Base-by-base conservation (phyloP, 345 rosid species). In the Hibiscus trionum region DNA sequence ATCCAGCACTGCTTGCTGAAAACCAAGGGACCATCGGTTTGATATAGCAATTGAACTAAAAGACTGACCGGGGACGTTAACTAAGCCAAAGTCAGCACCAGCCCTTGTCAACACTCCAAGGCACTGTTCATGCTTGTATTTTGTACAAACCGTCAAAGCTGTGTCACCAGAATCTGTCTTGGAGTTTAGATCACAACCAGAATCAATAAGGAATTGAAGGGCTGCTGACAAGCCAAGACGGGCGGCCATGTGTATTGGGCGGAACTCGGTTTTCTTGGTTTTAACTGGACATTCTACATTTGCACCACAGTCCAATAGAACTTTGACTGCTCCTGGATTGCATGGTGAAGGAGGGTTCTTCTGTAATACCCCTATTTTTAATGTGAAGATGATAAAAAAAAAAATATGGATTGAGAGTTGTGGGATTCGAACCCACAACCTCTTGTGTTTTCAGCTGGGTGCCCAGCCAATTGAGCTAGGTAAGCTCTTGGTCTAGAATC, bases 321-420 rank as follows among this genome's bases (percentile, higher is more conserved):
- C 87, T 9, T 72, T 77, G 16, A 91, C 88, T 29, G 96, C 97
- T 76, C 84, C 93, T 31, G 82, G 76, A 77, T 82, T 49, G 97
- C 98, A 74, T 95, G 97, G 77, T 95, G 99, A 66, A 95, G 93
- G 72, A 93, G 91, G 64, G 93, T 90, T 83, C 97, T 86, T n/a
- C n/a, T n/a, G n/a, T n/a, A n/a, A n/a, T n/a, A n/a, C n/a, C n/a
- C n/a, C n/a, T n/a, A n/a, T n/a, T n/a, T n/a, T n/a, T n/a, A n/a
- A n/a, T n/a, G n/a, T n/a, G n/a, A n/a, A n/a, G n/a, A n/a, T n/a
- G n/a, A n/a, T n/a, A n/a, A n/a, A n/a, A n/a, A n/a, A n/a, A n/a
- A n/a, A n/a, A n/a, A n/a, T n/a, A n/a, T n/a, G n/a, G n/a, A n/a
- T n/a, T n/a, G n/a, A n/a, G n/a, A n/a, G n/a, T n/a, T n/a, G n/a